Base-by-base conservation (phyloP, 306 rosid species). In the Quercus variabilis region DNA sequence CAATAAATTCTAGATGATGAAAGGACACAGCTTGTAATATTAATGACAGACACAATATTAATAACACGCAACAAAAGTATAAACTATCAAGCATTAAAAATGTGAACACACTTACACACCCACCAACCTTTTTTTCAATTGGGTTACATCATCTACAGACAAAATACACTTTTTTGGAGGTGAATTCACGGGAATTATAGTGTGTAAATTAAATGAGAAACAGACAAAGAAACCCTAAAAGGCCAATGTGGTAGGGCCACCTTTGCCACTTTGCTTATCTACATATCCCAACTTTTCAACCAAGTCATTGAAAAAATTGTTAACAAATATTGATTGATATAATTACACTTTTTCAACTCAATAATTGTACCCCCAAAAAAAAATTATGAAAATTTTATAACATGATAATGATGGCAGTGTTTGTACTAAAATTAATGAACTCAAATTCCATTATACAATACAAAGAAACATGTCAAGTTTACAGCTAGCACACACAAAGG, bases 91-190 rank as follows among this genome's bases (percentile, higher is more conserved):
- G 51, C 76, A 79, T 62, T 60, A 69, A 26, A 51, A 65, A 38
- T 55, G 70, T 21, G 58, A 76, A 71, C 70, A 69, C 78, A 69
- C 35, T 31, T 31, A 31, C 35, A 33, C 49, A 62, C 20, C 73
- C 56, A 67, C 60, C 75, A 69, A 78, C 17, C 8, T 41, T 7
- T 0, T 41, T 8, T 41, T 41, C 59, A 52, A 68, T 5, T 38
- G 26, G 78, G 77, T 75, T 26, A 30, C 19, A 60, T 35, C 60
- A 51, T 70, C 69, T 65, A 20, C 35, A 75, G 80, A 86, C 92
- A 86, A 82, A 84, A 74, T 19, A 67, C 28, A 52, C 79, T 84
- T 81, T 81, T 83, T 74, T 25, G 69, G 60, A 76, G 75, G 77
- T 68, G 81, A 64, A 64, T 55, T 83, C 89, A 81, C 80, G 35